These are phyloP conservation scores for Phlyctochytrium planicorne DNA, from an alignment of 192 early-diverging fungal species.

Conservation along the genomic window DNA sequence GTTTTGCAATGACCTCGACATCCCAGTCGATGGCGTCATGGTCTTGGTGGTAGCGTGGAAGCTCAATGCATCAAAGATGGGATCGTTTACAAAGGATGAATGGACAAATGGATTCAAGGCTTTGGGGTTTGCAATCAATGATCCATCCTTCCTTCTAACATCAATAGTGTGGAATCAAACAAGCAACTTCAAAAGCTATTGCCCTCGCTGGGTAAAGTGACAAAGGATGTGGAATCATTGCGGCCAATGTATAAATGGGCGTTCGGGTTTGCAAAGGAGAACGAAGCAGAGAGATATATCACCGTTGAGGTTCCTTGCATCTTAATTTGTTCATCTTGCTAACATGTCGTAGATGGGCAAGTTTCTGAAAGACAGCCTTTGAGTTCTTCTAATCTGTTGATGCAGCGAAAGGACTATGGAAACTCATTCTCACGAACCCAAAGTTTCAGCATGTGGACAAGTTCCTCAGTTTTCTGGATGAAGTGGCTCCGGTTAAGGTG, in stretches of 20 bases:
- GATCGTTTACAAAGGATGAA: constrained; percentile 18
- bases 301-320: constrained; percentile 1
- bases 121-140: constrained; percentile 1
- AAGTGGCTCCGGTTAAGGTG: constrained; percentile 41
- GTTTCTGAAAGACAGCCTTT: too few relatives aligned
- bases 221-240: constrained; percentile 3
- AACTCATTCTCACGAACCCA: constrained; percentile 10
- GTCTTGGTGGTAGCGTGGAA: constrained; percentile 20
- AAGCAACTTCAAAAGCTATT: constrained; percentile 13
- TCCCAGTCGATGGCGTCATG: constrained; percentile 9
- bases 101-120: constrained; percentile 26
- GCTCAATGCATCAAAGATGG: constrained; percentile 16
- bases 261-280: constrained; percentile 26
- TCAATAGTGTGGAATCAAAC: constrained; percentile 18
- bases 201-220: neutral
- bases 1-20: constrained; percentile 13
- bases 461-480: constrained; percentile 22
- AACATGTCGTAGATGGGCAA: neutral
- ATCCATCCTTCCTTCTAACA: neutral
- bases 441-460: constrained; percentile 16
- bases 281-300: constrained; percentile 15
- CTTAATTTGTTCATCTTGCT: neutral
- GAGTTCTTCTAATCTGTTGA: neutral
- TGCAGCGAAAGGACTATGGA: constrained; percentile 26
- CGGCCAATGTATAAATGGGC: constrained; percentile 29